A percentile compares a stretch with the other conserved stretches of the same genome.
Conservation (phyloP, 208 protist genomes). For the Porcisia deanei region DNA sequence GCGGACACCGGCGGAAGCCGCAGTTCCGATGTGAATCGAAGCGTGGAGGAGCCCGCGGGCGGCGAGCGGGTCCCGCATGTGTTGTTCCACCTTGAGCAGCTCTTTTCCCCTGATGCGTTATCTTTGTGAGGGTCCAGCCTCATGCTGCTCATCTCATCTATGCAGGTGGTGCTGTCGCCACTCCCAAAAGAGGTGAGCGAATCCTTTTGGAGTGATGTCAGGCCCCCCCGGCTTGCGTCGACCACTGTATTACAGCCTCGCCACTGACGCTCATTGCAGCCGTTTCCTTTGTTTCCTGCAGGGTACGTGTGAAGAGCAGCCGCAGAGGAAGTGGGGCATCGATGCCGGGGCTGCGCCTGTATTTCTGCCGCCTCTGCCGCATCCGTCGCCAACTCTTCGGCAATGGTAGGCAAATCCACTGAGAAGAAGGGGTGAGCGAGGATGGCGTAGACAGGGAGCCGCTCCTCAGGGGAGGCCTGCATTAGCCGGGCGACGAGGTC, state of each 20-base stretch:
- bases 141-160: not conserved
- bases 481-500: constrained; percentile 66
- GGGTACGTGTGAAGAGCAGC: not conserved
- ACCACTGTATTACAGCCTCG: not conserved
- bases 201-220: not conserved
- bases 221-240: not conserved
- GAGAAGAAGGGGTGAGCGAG: constrained; percentile 68
- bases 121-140: not conserved
- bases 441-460: constrained; percentile 67
- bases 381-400: constrained; percentile 16
- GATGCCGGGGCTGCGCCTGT: not conserved
- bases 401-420: constrained; percentile 16
- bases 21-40: not conserved
- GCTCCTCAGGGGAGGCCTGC: constrained; percentile 50
- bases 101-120: too few relatives aligned
- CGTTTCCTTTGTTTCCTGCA: not conserved
- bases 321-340: not conserved
- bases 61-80: not conserved
- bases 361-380: constrained; percentile 9
- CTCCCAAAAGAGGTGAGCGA: constrained; percentile 6
- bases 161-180: not conserved
- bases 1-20: not conserved
- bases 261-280: not conserved
- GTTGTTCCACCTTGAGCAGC: not conserved
- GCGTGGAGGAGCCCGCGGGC: not conserved